Evolutionary conservation across 371 early-diverging fungal species (phyloP).

Genomic region (Lichtheimia hyalospora): DNA sequence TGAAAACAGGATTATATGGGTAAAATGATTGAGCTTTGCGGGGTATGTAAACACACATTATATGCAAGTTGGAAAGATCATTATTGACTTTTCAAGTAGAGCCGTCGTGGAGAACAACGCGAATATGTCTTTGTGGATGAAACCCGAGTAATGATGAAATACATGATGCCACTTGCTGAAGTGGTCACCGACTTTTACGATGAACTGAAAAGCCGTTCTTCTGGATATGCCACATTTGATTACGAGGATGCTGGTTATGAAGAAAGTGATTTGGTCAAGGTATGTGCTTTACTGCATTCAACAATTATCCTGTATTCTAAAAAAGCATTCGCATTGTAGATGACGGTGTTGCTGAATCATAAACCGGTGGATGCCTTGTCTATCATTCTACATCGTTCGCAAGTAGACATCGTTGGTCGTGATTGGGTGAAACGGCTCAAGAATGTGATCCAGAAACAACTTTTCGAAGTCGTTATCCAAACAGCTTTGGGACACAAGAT

Average conservation of each 20-base stretch:
- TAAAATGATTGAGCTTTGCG: constrained; percentile 86
- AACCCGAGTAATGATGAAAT: constrained; percentile 85
- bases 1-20: constrained; percentile 77
- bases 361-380: constrained; percentile 94
- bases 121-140: constrained; percentile 89
- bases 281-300: constrained; percentile 31
- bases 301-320: background rate
- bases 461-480: constrained; percentile 94
- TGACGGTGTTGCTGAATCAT: constrained; percentile 87
- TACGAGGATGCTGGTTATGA: constrained; percentile 94
- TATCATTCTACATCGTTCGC: constrained; percentile 80
- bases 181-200: constrained; percentile 95
- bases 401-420: constrained; percentile 73
- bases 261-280: constrained; percentile 89
- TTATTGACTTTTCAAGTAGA: constrained; percentile 25
- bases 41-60: constrained; percentile 45
- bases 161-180: constrained; percentile 87
- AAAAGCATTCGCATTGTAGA: constrained; percentile 31
- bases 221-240: constrained; percentile 95
- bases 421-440: constrained; percentile 83
- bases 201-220: constrained; percentile 85
- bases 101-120: constrained; percentile 78
- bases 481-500: constrained; percentile 81
- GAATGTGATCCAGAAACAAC: constrained; percentile 81
- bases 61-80: background rate